Evolutionary conservation across 2,329 filamentous ascomycete species (phyloP), one percentile per base, ranked within the genome.

Genomic region (Tolypocladium ophioglossoides): DNA sequence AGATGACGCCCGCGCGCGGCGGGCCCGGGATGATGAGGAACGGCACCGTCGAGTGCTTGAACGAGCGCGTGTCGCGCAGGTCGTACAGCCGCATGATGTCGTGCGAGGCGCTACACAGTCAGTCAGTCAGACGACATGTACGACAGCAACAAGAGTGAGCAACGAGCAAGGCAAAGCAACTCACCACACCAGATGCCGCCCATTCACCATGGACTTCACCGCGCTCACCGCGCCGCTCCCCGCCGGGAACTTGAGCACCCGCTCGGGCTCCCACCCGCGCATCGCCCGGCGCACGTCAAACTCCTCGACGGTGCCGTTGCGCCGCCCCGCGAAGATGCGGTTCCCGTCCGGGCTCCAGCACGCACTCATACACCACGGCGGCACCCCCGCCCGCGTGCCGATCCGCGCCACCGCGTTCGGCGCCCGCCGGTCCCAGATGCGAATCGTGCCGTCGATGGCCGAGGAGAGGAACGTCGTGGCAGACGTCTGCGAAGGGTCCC

Each of bases 341-440:
- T 97, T 97, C 16, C 94, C 94, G 67, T 96, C 89, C 0, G 91
- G 91, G 53, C 87, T 92, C 94, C 94, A 99, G 73, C 91, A 96
- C 1, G 91, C 90, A 60, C 89, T 91, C 84, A 96, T 96, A 70
- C 92, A 97, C 92, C 92, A 99, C 0, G 92, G 94, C 1, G 94
- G 92, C 0, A 90, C 88, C 20, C 84, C 84, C 12, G 83, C 81
- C 12, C 84, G 78, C 20, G 87, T 89, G 1, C 78, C 77, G 54
- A 97, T 92, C 32, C 85, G 83, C 3, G 94, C 91, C 2, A 96
- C 78, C 0, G 92, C 87, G 38, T 86, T 80, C 1, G 81, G 80
- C 58, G 87, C 82, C 22, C 94, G 84, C 3, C 86, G 78, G 64
- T 99, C 95, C 92, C 94, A 99, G 60, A 99, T 84, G n/a, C 91